phyloP scores from a whole-genome alignment of 225 moss, liverwort and hornwort genomes.

The Pseudisothecium myosuroides region DNA sequence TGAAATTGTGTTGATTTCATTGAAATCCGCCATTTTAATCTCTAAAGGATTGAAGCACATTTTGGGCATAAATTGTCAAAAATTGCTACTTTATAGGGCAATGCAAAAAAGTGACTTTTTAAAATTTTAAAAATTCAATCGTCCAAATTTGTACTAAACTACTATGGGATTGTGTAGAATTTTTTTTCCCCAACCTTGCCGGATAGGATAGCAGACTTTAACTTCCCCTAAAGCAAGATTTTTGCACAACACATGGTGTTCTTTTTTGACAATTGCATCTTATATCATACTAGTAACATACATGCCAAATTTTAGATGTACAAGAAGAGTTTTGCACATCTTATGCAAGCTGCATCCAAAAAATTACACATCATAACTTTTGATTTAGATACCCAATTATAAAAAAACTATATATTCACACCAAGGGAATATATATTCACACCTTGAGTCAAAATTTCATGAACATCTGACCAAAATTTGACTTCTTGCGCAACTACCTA shows the following conservation, averaged over 20 bases:
- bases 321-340: background rate
- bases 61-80: background rate
- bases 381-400: rapidly evolving
- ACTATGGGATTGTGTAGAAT: background rate
- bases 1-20: background rate
- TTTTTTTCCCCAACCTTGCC: rapidly evolving
- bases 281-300: background rate
- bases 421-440: background rate
- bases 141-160: background rate
- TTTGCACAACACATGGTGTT: no score
- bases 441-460: background rate
- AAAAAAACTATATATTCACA: background rate
- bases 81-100: background rate
- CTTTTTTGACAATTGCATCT: background rate
- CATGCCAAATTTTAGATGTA: background rate
- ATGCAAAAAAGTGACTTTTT: background rate
- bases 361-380: background rate
- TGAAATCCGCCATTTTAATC: background rate
- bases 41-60: background rate
- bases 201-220: rapidly evolving
- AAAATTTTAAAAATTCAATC: no score
- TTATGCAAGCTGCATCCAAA: rapidly evolving
- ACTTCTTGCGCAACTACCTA: rapidly evolving
- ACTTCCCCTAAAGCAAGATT: no score
- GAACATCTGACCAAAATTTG: background rate